These are phyloP conservation scores for Stenocarpella maydis DNA, from an alignment of 2,329 filamentous ascomycete genomes.

Conservation along the genomic window DNA sequence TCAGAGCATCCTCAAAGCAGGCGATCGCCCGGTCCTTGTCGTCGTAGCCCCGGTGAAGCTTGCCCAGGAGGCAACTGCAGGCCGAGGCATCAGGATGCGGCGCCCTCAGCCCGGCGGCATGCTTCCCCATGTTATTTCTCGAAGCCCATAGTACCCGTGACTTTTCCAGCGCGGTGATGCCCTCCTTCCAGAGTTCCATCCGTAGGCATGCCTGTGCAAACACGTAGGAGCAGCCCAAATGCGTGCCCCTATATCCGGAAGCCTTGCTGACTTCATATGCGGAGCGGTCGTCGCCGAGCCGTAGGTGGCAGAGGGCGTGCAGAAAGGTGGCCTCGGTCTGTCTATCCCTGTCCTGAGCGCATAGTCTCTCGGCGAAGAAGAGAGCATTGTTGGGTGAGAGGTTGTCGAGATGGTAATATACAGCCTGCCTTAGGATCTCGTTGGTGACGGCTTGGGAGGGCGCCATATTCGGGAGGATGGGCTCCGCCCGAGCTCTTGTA, in stretches of 20 bases:
- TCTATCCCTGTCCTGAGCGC: slow-evolving; percentile 81
- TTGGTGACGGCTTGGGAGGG: slow-evolving; percentile 59
- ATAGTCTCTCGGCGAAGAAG: slow-evolving; percentile 88
- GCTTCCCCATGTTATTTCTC: slow-evolving; percentile 82
- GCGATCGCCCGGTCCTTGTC: slow-evolving; percentile 83
- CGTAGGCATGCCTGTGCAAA: slow-evolving; percentile 89
- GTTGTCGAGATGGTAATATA: slow-evolving; percentile 84
- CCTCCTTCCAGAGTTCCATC: slow-evolving; percentile 81
- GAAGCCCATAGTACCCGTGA: slow-evolving; percentile 77
- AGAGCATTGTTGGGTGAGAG: slow-evolving; percentile 88
- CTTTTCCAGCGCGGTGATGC: slow-evolving; percentile 84
- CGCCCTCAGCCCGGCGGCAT: slow-evolving; percentile 78
- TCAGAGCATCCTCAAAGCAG: slow-evolving; percentile 88
- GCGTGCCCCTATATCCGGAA: slow-evolving; percentile 72
- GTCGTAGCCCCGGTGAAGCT: slow-evolving; percentile 84
- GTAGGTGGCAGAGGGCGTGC: slow-evolving; percentile 83
- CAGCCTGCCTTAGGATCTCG: slow-evolving; percentile 64
- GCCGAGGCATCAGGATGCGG: slow-evolving; percentile 84
- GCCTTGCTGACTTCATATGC: slow-evolving; percentile 85
- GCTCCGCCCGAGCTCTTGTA: slow-evolving; percentile 34
- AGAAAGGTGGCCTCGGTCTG: slow-evolving; percentile 82
- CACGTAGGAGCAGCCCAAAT: slow-evolving; percentile 88
- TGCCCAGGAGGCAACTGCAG: slow-evolving; percentile 84
- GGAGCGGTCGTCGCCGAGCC: slow-evolving; percentile 82
- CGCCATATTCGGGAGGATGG: slow-evolving; percentile 53